phyloP scores from a whole-genome alignment of 2,329 filamentous ascomycete species.

The Beauveria sp. region DNA sequence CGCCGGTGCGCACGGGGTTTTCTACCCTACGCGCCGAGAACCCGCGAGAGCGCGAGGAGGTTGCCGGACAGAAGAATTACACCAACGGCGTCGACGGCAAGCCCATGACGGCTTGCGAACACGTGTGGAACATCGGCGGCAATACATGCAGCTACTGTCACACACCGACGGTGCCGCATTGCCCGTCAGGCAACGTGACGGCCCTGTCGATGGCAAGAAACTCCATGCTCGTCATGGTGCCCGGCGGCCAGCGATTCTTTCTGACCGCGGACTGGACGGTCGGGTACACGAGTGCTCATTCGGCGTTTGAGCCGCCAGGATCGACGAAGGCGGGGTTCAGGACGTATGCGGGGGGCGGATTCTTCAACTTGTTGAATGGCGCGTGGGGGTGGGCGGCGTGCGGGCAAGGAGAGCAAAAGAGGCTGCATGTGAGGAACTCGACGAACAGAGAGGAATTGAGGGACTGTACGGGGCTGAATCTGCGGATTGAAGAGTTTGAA shows the following conservation, averaged over 20 bases:
- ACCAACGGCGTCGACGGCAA: conserved; percentile 19
- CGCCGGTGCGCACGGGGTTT: not conserved
- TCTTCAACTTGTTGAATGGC: conserved; percentile 19
- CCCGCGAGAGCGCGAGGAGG: conserved; percentile 14
- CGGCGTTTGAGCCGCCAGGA: conserved; percentile 21
- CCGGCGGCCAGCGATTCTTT: conserved; percentile 26
- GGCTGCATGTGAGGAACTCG: conserved; percentile 8
- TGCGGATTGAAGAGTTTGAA: not conserved
- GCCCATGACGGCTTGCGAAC: conserved; percentile 21
- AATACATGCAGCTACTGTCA: conserved; percentile 17
- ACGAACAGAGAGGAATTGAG: conserved; percentile 1
- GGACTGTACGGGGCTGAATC: conserved; percentile 8
- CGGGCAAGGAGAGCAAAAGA: not conserved
- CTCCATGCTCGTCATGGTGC: conserved; percentile 24
- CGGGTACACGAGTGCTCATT: conserved; percentile 27
- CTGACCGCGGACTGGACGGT: conserved; percentile 22
- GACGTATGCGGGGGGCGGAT: conserved; percentile 24
- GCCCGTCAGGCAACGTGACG: conserved; percentile 22
- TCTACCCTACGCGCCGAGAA: conserved; percentile 23
- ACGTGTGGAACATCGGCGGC: conserved; percentile 19
- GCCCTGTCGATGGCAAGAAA: conserved; percentile 16
- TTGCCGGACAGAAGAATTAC: not conserved
- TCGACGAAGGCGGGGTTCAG: conserved; percentile 20
- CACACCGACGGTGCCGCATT: conserved; percentile 11
- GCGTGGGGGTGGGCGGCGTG: conserved; percentile 10